Evolutionary conservation across 352 stramenopile genomes (phyloP), one percentile per base, ranked within the genome.

Genomic region (Globisporangium perplexum): DNA sequence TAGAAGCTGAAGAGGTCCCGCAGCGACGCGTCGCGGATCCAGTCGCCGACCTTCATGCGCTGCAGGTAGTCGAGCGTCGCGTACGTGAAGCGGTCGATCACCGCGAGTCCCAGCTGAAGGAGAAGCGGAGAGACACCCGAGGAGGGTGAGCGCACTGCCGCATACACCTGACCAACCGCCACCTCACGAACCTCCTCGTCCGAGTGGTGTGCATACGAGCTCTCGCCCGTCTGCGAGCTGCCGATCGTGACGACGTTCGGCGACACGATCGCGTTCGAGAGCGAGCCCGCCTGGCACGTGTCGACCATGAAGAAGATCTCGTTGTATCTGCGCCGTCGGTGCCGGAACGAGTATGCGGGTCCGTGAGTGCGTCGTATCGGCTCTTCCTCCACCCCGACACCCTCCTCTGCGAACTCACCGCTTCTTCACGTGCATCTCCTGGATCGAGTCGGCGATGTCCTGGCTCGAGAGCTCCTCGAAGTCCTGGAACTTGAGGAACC

Each of bases 401-500:
- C 10, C 31, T 12, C 22, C 35, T 18, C 39, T 36, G 17, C 0
- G 17, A 41, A 68, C 72, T 30, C 42, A 91, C 73, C 85, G 74
- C 53, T 94, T 93, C 63, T 96, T 91, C 33, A 95, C 71, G 59
- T 97, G 72, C 95, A 99, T 98, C 66, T 98, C 85, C 51, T 97
- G 77, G 55, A 99, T 93, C 4, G 90, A 84, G 42, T 93, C 82
- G 31, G 88, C 79, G 33, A 98, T 86, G 65, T 99, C 94, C 53
- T 98, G 74, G 41, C 91, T 95, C 46, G 88, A 98, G 45, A 99
- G 74, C 70, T 99, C 97, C 75, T 99, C 95, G 47, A 87, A 90
- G 68, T 99, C 96, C 71, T 98, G 96, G 65, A 99, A 99, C 68
- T 99, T 99, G 53, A 99, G 83, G 58, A 99, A 99, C 14, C 93